Conservation (phyloP, 1,284 basidiomycete species). For the Malassezia vespertilionis region DNA sequence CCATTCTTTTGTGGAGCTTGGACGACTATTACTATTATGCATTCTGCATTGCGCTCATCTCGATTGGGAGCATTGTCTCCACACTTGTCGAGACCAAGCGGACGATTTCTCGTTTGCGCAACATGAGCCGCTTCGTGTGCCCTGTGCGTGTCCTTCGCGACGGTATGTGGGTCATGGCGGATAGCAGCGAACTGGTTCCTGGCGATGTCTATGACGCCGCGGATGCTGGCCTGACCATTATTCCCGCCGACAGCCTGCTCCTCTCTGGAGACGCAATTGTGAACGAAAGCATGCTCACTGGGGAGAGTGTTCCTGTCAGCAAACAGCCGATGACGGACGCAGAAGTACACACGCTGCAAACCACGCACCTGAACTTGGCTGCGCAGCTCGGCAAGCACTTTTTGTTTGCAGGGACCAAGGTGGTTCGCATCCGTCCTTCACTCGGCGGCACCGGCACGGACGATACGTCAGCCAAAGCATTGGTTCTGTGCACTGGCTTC, state of each 20-base stretch:
- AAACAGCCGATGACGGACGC: constrained; percentile 58
- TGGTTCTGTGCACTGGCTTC: constrained; percentile 89
- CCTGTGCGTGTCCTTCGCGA: constrained; percentile 63
- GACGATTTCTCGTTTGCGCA: constrained; percentile 83
- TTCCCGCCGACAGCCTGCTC: constrained; percentile 85
- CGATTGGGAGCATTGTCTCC: constrained; percentile 68
- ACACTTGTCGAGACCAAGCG: constrained; percentile 80
- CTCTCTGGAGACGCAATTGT: constrained; percentile 92
- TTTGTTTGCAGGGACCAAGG: constrained; percentile 79
- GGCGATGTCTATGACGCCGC: constrained; percentile 87
- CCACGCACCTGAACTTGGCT: constrained; percentile 51
- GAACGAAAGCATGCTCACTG: constrained; percentile 97
- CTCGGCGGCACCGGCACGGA: constrained; percentile 45
- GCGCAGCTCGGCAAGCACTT: constrained; percentile 72
- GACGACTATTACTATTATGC: constrained; percentile 91
- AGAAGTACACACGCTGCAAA: constrained; percentile 26
- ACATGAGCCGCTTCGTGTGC: constrained; percentile 89
- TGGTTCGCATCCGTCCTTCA: constrained; percentile 66
- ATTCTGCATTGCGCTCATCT: constrained; percentile 90
- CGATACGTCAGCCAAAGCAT: constrained; percentile 57
- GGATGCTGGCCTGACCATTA: constrained; percentile 60
- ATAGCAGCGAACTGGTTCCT: constrained; percentile 74
- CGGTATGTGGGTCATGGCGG: constrained; percentile 51
- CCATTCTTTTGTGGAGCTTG: constrained; percentile 81
- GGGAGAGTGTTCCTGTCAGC: constrained; percentile 85